These are phyloP conservation scores for Pythium aristosporum DNA, from an alignment of 352 stramenopile genomes.

Conservation along the genomic window DNA sequence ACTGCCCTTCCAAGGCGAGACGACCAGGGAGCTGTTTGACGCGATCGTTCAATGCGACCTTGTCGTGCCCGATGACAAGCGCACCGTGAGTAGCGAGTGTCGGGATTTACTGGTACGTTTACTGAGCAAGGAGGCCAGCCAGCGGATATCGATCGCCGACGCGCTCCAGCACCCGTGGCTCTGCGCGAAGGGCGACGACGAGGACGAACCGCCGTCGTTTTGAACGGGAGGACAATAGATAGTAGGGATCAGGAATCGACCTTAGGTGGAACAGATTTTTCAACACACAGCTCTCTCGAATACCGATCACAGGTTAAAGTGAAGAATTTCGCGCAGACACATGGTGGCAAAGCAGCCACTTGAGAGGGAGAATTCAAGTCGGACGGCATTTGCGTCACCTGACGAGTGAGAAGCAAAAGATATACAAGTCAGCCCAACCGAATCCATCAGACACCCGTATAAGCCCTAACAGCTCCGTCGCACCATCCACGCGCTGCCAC, in stretches of 20 bases:
- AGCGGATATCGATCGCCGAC: constrained; percentile 55
- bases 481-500: constrained; percentile 31
- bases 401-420: background rate
- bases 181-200: constrained; percentile 32
- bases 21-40: constrained; percentile 79
- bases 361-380: constrained; percentile 53
- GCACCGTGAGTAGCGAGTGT: constrained; percentile 31
- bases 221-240: constrained; percentile 25
- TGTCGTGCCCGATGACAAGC: constrained; percentile 28
- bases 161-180: constrained; percentile 70
- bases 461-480: background rate
- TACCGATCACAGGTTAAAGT: constrained; percentile 42
- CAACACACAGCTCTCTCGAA: background rate
- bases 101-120: constrained; percentile 51
- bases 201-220: constrained; percentile 67
- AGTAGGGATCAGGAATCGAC: background rate
- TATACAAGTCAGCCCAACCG: background rate
- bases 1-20: constrained; percentile 78
- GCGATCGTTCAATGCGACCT: constrained; percentile 53
- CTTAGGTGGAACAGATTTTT: background rate
- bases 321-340: constrained; percentile 69
- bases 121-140: constrained; percentile 44
- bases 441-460: background rate
- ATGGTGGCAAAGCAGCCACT: constrained; percentile 80
- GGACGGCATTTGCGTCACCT: constrained; percentile 17